Base-by-base conservation (phyloP, 1,139 yeast species). In the Geotrichum phurueaensis region DNA sequence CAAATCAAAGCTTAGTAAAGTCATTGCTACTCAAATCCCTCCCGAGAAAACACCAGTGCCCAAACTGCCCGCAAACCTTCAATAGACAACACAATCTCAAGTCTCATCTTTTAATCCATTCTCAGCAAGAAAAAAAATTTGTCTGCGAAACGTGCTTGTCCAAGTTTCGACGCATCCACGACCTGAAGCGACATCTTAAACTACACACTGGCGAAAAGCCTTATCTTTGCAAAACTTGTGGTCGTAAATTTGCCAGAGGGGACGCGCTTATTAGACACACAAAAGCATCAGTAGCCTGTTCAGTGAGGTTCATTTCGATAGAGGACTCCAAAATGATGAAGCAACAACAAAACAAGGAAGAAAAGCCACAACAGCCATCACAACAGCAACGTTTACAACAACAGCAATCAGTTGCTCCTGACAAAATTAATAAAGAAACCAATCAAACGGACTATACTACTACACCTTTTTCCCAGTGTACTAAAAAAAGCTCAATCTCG, bases 151-250 rank as follows among this genome's bases (percentile, higher is more conserved):
- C 81, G 18, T 89, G 96, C 68, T 76, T 80, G 61, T 76, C 82
- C 57, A 81, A 79, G 66, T 89, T 89, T 70, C 79, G 95, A 63
- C 78, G 96, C 51, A 80, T 84, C 48, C 94, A 88, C 70, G 96
- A 89, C 71, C 77, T 88, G 66, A 86, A 84, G 69, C 78, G 96
- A 53, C 96, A 89, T 69, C 83, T 82, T 65, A 86, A 85, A 70
- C 77, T 86, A 45, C 96, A 89, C 69, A 82, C 91, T 0, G 94
- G 94, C 49, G 90, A 84, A 66, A 84, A 83, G 70, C 92, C 94
- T 1, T 86, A 76, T 69, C 73, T 72, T 43, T 88, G 96, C 72
- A 75, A 73, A 10, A 76, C 76, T 60, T 89, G 96, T 72, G 81
- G 83, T 15, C 78, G 89, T 56, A 76, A 79, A 58, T 89, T 89